phyloP scores from a whole-genome alignment of 208 protist genomes.

The Leishmania tropica region DNA sequence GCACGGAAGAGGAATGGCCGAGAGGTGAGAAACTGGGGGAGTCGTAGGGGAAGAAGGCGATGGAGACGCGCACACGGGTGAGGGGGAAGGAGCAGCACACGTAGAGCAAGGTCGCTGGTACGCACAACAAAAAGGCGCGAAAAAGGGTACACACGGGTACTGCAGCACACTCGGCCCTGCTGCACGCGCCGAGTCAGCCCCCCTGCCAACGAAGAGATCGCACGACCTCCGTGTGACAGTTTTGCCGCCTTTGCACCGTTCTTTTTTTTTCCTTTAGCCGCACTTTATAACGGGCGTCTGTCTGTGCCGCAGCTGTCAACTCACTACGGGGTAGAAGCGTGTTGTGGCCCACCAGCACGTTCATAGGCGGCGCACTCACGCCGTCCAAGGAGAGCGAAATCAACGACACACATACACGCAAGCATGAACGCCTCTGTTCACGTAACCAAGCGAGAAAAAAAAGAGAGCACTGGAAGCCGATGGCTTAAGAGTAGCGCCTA shows the following conservation, averaged over 20 bases:
- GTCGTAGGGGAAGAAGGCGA: not conserved
- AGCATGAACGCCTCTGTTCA: not conserved
- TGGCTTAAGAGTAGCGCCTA: not conserved
- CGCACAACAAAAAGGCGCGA: not conserved
- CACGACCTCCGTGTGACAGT: not conserved
- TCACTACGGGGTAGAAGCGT: not conserved
- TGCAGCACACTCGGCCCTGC: not conserved
- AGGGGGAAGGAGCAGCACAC: not conserved
- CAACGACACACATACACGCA: not conserved
- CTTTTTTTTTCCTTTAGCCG: too few species aligned
- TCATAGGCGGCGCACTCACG: not conserved
- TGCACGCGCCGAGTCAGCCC: not conserved
- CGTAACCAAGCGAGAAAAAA: not conserved
- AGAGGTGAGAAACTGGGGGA: not conserved
- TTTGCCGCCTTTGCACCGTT: not conserved
- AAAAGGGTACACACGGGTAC: too few species aligned
- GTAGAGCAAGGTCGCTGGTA: not conserved
- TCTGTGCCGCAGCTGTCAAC: not conserved
- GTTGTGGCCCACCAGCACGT: not conserved
- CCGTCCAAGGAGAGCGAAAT: not conserved
- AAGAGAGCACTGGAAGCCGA: not conserved
- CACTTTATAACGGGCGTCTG: not conserved
- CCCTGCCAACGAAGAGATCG: not conserved
- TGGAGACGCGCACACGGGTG: not conserved
- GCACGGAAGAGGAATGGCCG: not conserved